Base-by-base conservation (phyloP, 2,329 filamentous ascomycete genomes). In the Fonsecaea erecta region DNA sequence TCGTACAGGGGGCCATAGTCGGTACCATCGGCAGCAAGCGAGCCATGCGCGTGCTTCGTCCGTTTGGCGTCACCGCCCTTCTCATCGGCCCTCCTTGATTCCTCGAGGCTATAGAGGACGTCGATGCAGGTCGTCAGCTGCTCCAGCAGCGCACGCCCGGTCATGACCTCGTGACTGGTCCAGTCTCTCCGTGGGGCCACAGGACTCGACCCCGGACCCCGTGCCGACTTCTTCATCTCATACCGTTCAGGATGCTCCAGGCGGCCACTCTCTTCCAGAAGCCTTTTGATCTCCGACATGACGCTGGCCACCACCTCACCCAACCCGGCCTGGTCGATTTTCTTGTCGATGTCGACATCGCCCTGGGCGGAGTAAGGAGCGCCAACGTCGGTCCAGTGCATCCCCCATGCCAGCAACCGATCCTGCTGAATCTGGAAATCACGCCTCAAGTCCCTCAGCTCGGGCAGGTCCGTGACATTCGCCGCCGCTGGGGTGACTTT, bases 391-490 rank as follows among this genome's bases (percentile, higher is more conserved):
- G 82, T 87, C 87, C 87, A 89, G 73, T 88, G 85, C 64, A 88
- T 77, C 53, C 86, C 87, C 87, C 87, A 89, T 34, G 86, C 83
- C 46, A 88, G 81, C 54, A 89, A 77, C 21, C 87, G 79, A 74
- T 89, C 86, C 73, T 87, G 86, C 72, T 89, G 86, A 60, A 86
- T 87, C 64, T 85, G 80, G 72, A 86, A 86, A 70, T 85, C 86
- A 64, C 83, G 82, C 69, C 88, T 83, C 40, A 88, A 77, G 30
- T 82, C 81, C 26, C 83, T 79, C 12, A 86, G 80, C 63, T 87
- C 84, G 35, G 83, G 84, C 59, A 80, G 77, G 60, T 81, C 79
- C 56, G 77, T 74, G 46, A 62, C 60, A 56, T 63, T 65, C 8
- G 62, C 58, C 72, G 74, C 83, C 76, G 77, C 84, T 71, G 76